phyloP scores from a whole-genome alignment of 1,284 basidiomycete species.

The Ustilago nuda region DNA sequence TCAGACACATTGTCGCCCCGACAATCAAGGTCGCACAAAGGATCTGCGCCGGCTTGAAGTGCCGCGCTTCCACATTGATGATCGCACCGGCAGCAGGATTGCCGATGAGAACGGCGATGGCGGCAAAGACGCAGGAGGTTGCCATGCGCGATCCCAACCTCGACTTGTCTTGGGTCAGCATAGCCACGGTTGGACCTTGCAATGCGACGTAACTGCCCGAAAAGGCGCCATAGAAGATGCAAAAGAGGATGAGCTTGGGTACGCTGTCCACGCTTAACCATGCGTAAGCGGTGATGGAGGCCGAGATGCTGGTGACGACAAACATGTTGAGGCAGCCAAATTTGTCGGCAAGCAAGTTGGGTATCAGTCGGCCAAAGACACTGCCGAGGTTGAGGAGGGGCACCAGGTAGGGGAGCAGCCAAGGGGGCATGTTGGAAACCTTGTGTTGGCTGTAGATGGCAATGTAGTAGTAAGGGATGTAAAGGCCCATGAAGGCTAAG shows the following conservation, averaged over 20 bases:
- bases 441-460: neutral
- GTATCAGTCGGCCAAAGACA: neutral
- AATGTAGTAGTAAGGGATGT: neutral
- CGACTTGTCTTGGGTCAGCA: neutral
- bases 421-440: neutral
- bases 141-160: conserved; percentile 19
- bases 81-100: conserved; percentile 44
- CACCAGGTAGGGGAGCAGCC: neutral
- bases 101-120: conserved; percentile 40
- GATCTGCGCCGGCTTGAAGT: conserved; percentile 25
- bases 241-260: neutral
- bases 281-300: neutral
- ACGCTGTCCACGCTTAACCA: neutral
- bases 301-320: neutral
- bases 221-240: neutral
- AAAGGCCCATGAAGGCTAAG: neutral
- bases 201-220: neutral
- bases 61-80: conserved; percentile 8
- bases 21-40: conserved; percentile 17
- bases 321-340: neutral
- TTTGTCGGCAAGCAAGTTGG: neutral
- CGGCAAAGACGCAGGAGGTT: conserved; percentile 19
- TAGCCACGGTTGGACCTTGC: neutral
- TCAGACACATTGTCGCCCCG: neutral
- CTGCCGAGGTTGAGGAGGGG: neutral